Evolutionary conservation across 2,329 filamentous ascomycete genomes (phyloP).

Genomic region (Xylariaceae sp.): DNA sequence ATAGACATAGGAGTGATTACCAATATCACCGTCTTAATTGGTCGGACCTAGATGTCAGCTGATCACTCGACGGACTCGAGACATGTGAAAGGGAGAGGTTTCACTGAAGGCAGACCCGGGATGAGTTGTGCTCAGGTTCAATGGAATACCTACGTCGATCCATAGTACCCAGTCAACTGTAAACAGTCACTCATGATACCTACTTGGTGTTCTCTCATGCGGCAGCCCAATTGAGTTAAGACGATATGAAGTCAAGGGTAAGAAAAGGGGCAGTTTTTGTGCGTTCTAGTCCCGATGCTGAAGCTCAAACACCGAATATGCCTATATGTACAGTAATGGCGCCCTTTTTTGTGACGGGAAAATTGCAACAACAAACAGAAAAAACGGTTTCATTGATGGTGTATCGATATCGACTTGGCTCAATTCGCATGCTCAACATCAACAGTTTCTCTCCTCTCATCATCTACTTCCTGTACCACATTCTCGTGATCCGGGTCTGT

Average conservation of each 20-base stretch:
- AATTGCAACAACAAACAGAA: slow-evolving; percentile 24
- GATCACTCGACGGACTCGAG: not conserved
- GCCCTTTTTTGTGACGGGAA: not conserved
- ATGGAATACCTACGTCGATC: no score
- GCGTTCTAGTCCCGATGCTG: slow-evolving; percentile 19
- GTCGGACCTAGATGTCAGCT: not conserved
- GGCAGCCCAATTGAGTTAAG: not conserved
- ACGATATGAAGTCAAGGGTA: not conserved
- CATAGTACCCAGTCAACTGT: no score
- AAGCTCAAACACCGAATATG: slow-evolving; percentile 15
- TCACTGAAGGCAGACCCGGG: no score
- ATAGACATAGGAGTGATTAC: not conserved
- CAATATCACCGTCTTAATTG: not conserved
- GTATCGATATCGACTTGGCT: slow-evolving; percentile 1
- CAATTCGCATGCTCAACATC: not conserved
- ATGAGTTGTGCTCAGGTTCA: no score
- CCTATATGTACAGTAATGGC: slow-evolving; percentile 20
- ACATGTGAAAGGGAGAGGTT: no score
- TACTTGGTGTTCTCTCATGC: not conserved
- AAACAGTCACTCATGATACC: no score
- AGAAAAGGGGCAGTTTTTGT: slow-evolving; percentile 11
- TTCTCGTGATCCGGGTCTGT: slow-evolving; percentile 48
- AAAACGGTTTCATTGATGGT: slow-evolving; percentile 14
- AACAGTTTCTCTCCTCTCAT: not conserved
- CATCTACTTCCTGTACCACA: slow-evolving; percentile 54